Percentiles rank a stretch among this genome's conserved stretches.
Evolutionary conservation across 2,329 filamentous ascomycete species (phyloP).

Genomic region (Pyrenophora teres): DNA sequence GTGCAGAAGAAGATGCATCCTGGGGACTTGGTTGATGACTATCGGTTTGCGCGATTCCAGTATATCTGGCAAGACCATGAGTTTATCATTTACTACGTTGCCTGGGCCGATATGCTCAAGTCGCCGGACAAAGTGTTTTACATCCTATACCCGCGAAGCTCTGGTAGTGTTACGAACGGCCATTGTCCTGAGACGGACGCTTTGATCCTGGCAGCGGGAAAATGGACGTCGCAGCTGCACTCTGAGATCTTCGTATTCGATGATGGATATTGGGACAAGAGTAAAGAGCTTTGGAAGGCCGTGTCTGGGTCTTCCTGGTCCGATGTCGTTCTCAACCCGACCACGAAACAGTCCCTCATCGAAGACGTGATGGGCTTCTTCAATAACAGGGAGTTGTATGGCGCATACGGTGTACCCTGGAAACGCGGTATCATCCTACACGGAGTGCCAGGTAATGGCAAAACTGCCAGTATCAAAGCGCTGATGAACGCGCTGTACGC

Average conservation of each 20-base stretch:
- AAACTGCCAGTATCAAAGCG: slow-evolving; percentile 73
- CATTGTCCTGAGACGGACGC: slow-evolving; percentile 48
- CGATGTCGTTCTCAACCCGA: slow-evolving; percentile 67
- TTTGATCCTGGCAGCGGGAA: slow-evolving; percentile 60
- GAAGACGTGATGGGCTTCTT: slow-evolving; percentile 70
- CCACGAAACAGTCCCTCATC: slow-evolving; percentile 68
- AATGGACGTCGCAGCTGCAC: slow-evolving; percentile 62
- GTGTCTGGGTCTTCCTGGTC: slow-evolving; percentile 60
- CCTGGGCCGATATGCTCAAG: slow-evolving; percentile 33
- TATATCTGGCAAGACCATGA: slow-evolving; percentile 37
- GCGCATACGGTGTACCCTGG: slow-evolving; percentile 68
- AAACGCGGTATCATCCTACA: slow-evolving; percentile 73
- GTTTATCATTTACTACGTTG: slow-evolving; percentile 37
- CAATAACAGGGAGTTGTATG: slow-evolving; percentile 62
- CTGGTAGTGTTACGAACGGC: slow-evolving; percentile 14
- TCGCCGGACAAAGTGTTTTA: slow-evolving; percentile 27
- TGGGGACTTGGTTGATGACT: slow-evolving; percentile 26
- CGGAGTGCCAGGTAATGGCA: slow-evolving; percentile 67
- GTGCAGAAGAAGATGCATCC: slow-evolving; percentile 30
- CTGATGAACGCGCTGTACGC: slow-evolving; percentile 67
- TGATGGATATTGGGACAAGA: slow-evolving; percentile 66
- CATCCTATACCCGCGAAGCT: slow-evolving; percentile 22
- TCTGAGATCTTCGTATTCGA: slow-evolving; percentile 71
- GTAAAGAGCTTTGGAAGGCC: slow-evolving; percentile 61
- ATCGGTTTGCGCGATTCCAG: slow-evolving; percentile 32